phyloP scores from a whole-genome alignment of 345 rosid genomes.

The Eucalyptus pauciflora region DNA sequence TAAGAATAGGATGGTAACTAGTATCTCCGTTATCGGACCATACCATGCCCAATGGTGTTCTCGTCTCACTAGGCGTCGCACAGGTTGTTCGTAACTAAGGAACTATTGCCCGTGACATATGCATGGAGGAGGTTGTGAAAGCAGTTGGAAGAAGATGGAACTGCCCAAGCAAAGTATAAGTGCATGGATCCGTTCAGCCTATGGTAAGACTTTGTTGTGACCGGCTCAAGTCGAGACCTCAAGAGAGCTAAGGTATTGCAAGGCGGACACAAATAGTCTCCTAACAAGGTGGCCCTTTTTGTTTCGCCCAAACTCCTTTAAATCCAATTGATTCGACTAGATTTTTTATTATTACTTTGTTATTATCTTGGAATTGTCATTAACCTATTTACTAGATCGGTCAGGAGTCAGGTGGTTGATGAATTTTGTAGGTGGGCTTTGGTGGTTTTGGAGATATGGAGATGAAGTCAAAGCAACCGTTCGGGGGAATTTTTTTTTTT shows the following conservation, averaged over 20 bases:
- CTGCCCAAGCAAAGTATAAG: neutral
- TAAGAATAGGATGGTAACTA: too few species aligned
- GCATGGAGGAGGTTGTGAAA: neutral
- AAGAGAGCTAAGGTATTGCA: neutral
- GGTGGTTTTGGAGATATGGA: neutral
- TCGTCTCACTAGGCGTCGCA: rapidly evolving
- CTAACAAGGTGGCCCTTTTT: neutral
- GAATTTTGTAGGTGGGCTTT: too few species aligned
- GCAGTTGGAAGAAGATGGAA: neutral
- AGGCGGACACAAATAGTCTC: neutral
- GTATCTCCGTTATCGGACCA: too few species aligned
- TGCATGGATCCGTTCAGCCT: neutral
- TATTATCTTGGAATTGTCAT: neutral
- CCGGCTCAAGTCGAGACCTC: too few species aligned
- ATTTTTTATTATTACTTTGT: too few species aligned
- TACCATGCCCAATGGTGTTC: too few species aligned
- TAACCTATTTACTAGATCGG: too few species aligned
- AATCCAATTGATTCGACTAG: neutral
- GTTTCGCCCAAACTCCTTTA: neutral
- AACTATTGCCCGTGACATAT: too few species aligned
- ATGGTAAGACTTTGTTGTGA: neutral
- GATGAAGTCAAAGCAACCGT: neutral
- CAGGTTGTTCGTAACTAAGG: too few species aligned
- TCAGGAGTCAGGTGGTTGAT: too few species aligned
- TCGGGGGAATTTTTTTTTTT: neutral